A percentile compares a stretch with the other conserved stretches of the same genome.
Conservation (phyloP, 2,329 filamentous ascomycete species). For the Botrytis fragariae region DNA sequence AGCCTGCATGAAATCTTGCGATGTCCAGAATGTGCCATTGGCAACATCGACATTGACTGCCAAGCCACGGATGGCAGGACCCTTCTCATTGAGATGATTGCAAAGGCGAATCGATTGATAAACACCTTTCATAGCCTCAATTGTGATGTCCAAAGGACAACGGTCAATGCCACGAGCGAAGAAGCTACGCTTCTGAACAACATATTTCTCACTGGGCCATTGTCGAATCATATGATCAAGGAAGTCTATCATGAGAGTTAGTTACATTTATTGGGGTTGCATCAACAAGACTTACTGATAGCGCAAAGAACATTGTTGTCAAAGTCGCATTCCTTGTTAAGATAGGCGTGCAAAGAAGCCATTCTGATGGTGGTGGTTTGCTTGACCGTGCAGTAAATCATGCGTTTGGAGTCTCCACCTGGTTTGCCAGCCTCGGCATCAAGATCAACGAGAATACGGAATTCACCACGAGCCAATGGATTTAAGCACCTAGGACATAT, state of each 20-base stretch:
- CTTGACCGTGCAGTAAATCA: conserved; percentile 56
- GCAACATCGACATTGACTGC: conserved; percentile 88
- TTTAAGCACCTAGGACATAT: conserved; percentile 42
- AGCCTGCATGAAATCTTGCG: conserved; percentile 40
- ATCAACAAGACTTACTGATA: conserved; percentile 55
- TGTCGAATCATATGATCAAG: conserved; percentile 86
- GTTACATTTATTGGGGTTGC: neutral
- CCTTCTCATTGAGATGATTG: conserved; percentile 40
- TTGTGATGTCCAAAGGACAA: conserved; percentile 57
- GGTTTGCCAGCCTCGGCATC: conserved; percentile 56
- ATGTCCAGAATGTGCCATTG: conserved; percentile 83
- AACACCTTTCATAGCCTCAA: conserved; percentile 83
- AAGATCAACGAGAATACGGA: conserved; percentile 65
- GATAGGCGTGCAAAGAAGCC: conserved; percentile 61
- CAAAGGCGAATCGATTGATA: conserved; percentile 82
- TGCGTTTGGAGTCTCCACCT: conserved; percentile 42
- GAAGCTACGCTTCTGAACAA: conserved; percentile 78
- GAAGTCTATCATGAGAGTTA: conserved; percentile 54
- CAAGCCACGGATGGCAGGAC: conserved; percentile 52
- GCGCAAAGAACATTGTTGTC: conserved; percentile 70
- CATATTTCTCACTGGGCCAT: conserved; percentile 64
- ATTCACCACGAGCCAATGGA: conserved; percentile 38
- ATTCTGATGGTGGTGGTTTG: conserved; percentile 69
- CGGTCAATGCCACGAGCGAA: conserved; percentile 48
- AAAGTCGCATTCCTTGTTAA: conserved; percentile 58